Evolutionary conservation across 1,139 yeast genomes (phyloP).

Genomic region (Kluyveromyces marxianus): DNA sequence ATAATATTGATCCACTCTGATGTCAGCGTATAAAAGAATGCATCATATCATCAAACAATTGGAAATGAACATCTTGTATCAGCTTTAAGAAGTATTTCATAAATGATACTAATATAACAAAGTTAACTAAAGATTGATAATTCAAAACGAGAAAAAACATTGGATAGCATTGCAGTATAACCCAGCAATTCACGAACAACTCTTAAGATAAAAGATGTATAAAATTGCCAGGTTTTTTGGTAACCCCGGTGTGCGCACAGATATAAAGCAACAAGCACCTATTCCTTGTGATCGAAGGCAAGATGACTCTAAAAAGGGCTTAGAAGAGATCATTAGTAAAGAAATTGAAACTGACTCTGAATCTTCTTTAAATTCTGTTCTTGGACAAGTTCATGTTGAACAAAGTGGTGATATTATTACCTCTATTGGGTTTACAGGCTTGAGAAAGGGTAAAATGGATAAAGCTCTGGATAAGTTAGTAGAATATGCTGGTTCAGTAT

Average conservation of each 20-base stretch:
- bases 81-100: no score
- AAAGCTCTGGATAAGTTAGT: slow-evolving; percentile 20
- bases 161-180: no score
- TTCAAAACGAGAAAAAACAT: no score
- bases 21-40: no score
- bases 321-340: not conserved
- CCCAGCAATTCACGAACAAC: no score
- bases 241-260: slow-evolving; percentile 20
- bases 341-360: slow-evolving; percentile 4
- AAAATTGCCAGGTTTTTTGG: slow-evolving; percentile 14
- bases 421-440: slow-evolving; percentile 22
- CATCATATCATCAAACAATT: no score
- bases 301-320: not conserved
- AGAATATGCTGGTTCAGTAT: slow-evolving; percentile 27
- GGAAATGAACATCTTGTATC: no score
- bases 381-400: slow-evolving; percentile 9
- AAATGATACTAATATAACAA: no score
- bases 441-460: slow-evolving; percentile 18
- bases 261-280: slow-evolving; percentile 17
- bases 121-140: no score
- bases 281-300: not conserved
- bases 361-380: slow-evolving; percentile 4
- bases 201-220: slow-evolving; percentile 10
- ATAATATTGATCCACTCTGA: no score
- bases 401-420: slow-evolving; percentile 15